These are phyloP conservation scores for Citrus mangshanensis DNA, from an alignment of 345 rosid genomes.

Conservation along the genomic window DNA sequence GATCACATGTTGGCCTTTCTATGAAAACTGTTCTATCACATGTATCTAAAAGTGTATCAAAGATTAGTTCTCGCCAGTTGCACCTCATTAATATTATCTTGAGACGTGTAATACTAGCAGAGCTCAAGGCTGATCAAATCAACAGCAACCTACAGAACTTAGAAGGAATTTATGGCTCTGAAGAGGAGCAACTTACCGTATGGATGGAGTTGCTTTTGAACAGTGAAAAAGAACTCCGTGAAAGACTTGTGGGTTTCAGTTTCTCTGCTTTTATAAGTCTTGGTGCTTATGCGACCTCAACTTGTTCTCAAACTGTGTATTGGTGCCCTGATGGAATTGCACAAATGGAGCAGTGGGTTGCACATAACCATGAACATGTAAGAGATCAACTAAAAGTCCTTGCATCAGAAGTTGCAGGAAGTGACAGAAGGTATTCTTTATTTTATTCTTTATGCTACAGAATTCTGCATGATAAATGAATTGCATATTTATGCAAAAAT, in stretches of 20 bases:
- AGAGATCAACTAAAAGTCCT: constrained; percentile 41
- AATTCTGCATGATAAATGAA: neutral
- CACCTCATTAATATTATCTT: constrained; percentile 72
- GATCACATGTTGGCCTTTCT: constrained; percentile 34
- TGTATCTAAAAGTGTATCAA: constrained; percentile 38
- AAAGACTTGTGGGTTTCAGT: constrained; percentile 63
- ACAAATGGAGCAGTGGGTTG: constrained; percentile 81
- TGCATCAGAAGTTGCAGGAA: constrained; percentile 36
- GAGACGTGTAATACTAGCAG: constrained; percentile 60
- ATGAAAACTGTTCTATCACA: constrained; percentile 40
- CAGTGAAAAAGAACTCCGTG: constrained; percentile 82
- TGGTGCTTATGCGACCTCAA: constrained; percentile 23
- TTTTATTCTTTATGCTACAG: neutral
- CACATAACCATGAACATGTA: constrained; percentile 27
- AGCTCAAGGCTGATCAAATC: constrained; percentile 53
- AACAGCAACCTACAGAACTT: constrained; percentile 36
- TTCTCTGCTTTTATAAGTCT: constrained; percentile 42
- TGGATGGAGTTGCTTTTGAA: constrained; percentile 65
- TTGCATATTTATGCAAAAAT: neutral
- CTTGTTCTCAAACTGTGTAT: constrained; percentile 19
- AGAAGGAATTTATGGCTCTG: constrained; percentile 16
- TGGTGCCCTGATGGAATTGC: constrained; percentile 68
- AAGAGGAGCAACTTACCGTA: constrained; percentile 30
- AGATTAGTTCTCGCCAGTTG: constrained; percentile 58
- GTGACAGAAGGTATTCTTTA: constrained; percentile 37